Base-by-base conservation (phyloP, 371 early-diverging fungal genomes). In the Apophysomyces ossiformis region DNA sequence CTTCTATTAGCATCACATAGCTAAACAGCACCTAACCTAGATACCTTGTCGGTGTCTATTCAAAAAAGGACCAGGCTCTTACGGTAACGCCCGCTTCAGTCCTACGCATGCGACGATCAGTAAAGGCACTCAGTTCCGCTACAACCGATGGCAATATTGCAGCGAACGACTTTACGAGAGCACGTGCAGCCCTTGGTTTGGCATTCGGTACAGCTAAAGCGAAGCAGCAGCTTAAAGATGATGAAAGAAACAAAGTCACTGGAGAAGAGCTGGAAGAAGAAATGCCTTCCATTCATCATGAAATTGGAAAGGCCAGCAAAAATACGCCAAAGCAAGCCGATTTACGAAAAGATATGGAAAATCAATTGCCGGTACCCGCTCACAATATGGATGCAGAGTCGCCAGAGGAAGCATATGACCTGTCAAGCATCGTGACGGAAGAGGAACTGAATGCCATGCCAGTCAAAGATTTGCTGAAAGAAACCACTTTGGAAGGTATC, bases 201-300 rank as follows among this genome's bases (percentile, higher is more conserved):
- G 87, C 93, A n/a, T 96, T 96, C 69, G 96, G 96, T 72, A 94
- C 92, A 61, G 91, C 92, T 83, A 95, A 94, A 83, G 83, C 86
- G 57, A 89, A 90, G 69, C 85, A 93, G 65, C 85, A 88, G 64
- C 86, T 96, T 67, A 85, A 85, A 35, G 92, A 92, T 12, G 79
- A 83, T 61, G 96, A 93, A 71, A 88, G 92, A 67, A 96, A 96
- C 73, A 84, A 87, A 65, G 92, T 96, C 63, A 85, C 63, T 4
- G 79, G 67, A 43, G 71, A 82, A 43, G 77, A 85, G 8, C 63
- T 96, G 67, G 75, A 79, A 60, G 84, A 77, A 26, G 89, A 84
- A 0, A 87, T 87, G 67, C 77, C 81, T 43, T 79, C 72, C 37
- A 82, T 92, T 57, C 85, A 82, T 39, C 76, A 73, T 21, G 79